A percentile compares a stretch with the other conserved stretches of the same genome.
Conservation (phyloP, 257 asterid species). For the Ophiorrhiza pumila region DNA sequence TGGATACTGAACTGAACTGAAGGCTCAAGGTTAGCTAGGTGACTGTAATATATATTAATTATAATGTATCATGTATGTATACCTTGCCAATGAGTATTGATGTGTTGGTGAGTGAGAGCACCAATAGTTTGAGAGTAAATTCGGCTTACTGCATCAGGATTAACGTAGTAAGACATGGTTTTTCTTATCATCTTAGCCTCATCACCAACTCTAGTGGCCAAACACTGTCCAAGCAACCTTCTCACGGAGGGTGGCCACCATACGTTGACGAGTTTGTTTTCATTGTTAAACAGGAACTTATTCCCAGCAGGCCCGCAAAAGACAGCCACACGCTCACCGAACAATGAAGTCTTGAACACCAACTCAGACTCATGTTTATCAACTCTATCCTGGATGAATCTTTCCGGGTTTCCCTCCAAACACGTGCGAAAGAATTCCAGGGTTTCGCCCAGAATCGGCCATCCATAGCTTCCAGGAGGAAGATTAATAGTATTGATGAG, state of each 20-base stretch:
- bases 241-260: constrained; percentile 68
- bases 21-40: no score
- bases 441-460: constrained; percentile 39
- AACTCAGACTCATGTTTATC: constrained; percentile 22
- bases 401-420: constrained; percentile 24
- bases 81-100: constrained; percentile 62
- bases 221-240: constrained; percentile 44
- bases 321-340: constrained; percentile 37
- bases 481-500: constrained; percentile 11
- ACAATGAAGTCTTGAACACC: constrained; percentile 35
- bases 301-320: constrained; percentile 41
- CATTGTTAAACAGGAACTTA: constrained; percentile 59
- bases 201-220: constrained; percentile 45
- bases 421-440: constrained; percentile 14
- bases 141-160: constrained; percentile 58
- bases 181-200: constrained; percentile 61
- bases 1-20: no score
- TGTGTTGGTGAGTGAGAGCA: constrained; percentile 47
- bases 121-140: constrained; percentile 52
- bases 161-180: constrained; percentile 48
- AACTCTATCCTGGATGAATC: constrained; percentile 30
- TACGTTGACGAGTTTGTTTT: constrained; percentile 45
- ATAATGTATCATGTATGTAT: no score
- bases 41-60: no score
- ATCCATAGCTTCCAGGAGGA: constrained; percentile 37